Evolutionary conservation across 176 grass and related monocot species (phyloP), one percentile per base, ranked within the genome.

Genomic region (Avena insularis): DNA sequence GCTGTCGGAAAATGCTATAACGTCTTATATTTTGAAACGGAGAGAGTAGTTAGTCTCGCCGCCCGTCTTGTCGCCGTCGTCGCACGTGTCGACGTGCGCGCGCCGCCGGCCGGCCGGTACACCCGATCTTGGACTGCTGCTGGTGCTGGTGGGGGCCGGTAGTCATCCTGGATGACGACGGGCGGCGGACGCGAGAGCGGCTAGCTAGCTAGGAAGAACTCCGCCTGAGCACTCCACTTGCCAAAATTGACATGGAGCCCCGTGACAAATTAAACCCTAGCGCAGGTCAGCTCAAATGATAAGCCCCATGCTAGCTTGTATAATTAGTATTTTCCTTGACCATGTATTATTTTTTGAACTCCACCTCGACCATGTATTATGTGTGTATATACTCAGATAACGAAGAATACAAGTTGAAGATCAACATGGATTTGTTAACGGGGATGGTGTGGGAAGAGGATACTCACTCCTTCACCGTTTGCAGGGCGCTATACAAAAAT

Each of bases 31-130:
- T 25, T 25, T 25, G 25, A 25, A 25, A 25, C 25, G 25, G 25
- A 25, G 25, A 25, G 25, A 25, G 25, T 25, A 53, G 5, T 57
- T 25, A 55, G 79, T 62, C 31, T 62, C 89, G 12, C 73, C 29
- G 71, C 43, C 33, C 19, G 62, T 57, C 8, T 17, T 67, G 85
- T 87, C 89, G 35, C 40, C 45, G 75, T 84, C 89, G 75, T 6
- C 54, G 27, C 81, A 77, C 59, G 86, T 76, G 69, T 81, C 77
- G 81, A 69, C 85, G 66, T 67, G 71, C 19, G 47, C n/a, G 5
- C 40, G 70, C 88, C 70, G 58, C 85, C 89, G 83, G 80, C 55
- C 73, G 86, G 76, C 57, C 56, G 59, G 29, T 5, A 7, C 60
- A 66, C 43, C 33, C 59, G 47, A 46, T 17, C 75, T 3, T 38